Base-by-base conservation (phyloP, 2,329 filamentous ascomycete species). In the Pseudogymnoascus verrucosus region DNA sequence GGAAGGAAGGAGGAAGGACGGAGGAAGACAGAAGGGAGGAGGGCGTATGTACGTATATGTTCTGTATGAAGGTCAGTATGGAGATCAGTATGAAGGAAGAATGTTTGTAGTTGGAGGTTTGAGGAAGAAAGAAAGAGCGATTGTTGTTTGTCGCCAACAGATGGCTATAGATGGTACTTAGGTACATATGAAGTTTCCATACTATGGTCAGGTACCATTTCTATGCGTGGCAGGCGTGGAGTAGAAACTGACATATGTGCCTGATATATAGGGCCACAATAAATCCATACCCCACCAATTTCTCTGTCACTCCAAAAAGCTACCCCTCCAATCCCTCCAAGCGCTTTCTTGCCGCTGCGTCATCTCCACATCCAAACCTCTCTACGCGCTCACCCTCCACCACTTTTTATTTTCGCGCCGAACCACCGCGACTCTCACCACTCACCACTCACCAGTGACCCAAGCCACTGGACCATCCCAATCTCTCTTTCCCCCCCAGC, bases 311-410 rank as follows among this genome's bases (percentile, higher is more conserved):
- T 5, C 42, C 42, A 47, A 47, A 47, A 44, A 54, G 47, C 47
- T 57, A 57, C 47, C 47, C 47, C 47, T 57, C 47, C 47, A 57
- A 57, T n/a, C 47, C 47, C 47, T 57, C 47, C 47, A 57, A 57
- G 47, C 47, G 47, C 47, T 57, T 19, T 57, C 47, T 57, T 57
- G 47, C 47, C 47, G 47, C 47, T 57, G 26, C 47, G 47, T 57
- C 47, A 57, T 57, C 26, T 57, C 47, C 47, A 57, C 47, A 57
- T 57, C 47, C 47, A 57, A 57, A 57, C 47, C 47, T 31, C 47
- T 31, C 47, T 57, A 57, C 47, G 47, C 47, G 47, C 47, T 57
- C 47, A 34, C 8, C 47, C 21, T 28, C 47, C 47, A 54, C 47
- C 47, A 54, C 8, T 57, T 57, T 31, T 34, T 57, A 57, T 57